phyloP scores from a whole-genome alignment of 179 eudicot genomes.

The Nepenthes alata region DNA sequence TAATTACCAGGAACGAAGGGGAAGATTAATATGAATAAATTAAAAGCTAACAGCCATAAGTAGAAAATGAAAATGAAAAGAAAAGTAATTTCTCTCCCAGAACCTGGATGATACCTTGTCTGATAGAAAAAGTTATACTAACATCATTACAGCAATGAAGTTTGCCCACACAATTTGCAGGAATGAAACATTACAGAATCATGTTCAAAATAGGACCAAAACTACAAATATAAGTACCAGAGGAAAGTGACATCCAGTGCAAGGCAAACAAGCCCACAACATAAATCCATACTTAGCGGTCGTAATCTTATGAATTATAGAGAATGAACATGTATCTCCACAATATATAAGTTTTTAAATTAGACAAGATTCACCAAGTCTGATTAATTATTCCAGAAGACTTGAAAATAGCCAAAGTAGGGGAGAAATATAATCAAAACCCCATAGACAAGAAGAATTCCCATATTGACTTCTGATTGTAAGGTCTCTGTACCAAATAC shows the following conservation, averaged over 20 bases:
- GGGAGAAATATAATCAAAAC: slow-evolving; percentile 3
- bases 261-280: slow-evolving; percentile 3
- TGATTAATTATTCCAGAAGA: slow-evolving; percentile 1
- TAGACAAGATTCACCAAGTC: slow-evolving; percentile 8
- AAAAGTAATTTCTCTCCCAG: slow-evolving; percentile 11
- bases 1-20: neutral
- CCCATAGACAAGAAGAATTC: slow-evolving; percentile 10
- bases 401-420: slow-evolving; percentile 3
- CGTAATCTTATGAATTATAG: slow-evolving; percentile 10
- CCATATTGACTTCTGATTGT: slow-evolving; percentile 16
- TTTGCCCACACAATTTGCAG: slow-evolving; percentile 32
- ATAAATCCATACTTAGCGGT: slow-evolving; percentile 11
- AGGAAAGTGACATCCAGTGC: neutral
- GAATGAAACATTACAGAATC: slow-evolving; percentile 17
- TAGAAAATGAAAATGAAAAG: slow-evolving; percentile 4
- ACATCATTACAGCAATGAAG: slow-evolving; percentile 35
- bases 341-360: slow-evolving; percentile 8
- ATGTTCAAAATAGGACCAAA: neutral
- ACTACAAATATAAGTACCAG: neutral
- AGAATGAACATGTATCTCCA: slow-evolving; percentile 18
- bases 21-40: slow-evolving; percentile 5
- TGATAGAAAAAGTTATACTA: slow-evolving; percentile 41
- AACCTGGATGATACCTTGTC: slow-evolving; percentile 47
- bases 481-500: slow-evolving; percentile 32
- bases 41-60: neutral